Evolutionary conservation across 1,284 basidiomycete genomes (phyloP).

Genomic region (Stygiomarasmius scandens): DNA sequence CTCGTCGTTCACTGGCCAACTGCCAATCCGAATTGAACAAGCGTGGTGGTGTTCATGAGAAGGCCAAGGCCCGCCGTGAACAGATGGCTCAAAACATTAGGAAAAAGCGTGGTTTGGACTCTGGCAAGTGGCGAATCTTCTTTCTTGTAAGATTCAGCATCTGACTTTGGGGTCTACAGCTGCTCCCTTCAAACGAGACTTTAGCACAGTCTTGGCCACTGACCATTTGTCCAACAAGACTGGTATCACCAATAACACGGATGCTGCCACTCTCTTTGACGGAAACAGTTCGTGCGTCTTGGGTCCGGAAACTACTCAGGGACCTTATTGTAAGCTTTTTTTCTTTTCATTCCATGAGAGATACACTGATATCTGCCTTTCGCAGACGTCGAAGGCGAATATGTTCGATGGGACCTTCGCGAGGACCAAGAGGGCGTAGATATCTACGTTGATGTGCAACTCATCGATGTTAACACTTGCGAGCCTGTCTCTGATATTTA

Average conservation of each 20-base stretch:
- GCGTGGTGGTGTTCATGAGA: slow-evolving; percentile 17
- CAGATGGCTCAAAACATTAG: slow-evolving; percentile 4
- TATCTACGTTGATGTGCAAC: slow-evolving; percentile 47
- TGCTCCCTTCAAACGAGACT: slow-evolving; percentile 15
- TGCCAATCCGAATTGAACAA: slow-evolving; percentile 15
- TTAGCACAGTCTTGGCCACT: slow-evolving; percentile 16
- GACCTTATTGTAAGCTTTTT: slow-evolving; percentile 19
- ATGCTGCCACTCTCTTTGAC: slow-evolving; percentile 17
- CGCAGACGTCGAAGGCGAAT: slow-evolving; percentile 21
- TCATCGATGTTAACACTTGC: slow-evolving; percentile 55
- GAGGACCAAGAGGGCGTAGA: slow-evolving; percentile 30
- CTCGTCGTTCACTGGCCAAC: slow-evolving; percentile 14
- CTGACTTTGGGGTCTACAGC: neutral
- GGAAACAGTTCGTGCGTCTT: slow-evolving; percentile 22
- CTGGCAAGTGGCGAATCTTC: neutral
- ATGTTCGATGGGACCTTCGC: slow-evolving; percentile 22
- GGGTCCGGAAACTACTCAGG: slow-evolving; percentile 20
- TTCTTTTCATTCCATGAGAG: neutral
- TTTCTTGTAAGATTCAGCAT: neutral
- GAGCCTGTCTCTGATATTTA: slow-evolving; percentile 27
- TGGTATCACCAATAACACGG: slow-evolving; percentile 17
- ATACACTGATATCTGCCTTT: neutral
- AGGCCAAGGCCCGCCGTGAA: slow-evolving; percentile 9
- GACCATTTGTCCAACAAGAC: slow-evolving; percentile 20
- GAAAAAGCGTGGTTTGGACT: neutral